Evolutionary conservation across 176 grass and related monocot genomes (phyloP), one percentile per base, ranked within the genome.

Genomic region (Triticum timopheevii): DNA sequence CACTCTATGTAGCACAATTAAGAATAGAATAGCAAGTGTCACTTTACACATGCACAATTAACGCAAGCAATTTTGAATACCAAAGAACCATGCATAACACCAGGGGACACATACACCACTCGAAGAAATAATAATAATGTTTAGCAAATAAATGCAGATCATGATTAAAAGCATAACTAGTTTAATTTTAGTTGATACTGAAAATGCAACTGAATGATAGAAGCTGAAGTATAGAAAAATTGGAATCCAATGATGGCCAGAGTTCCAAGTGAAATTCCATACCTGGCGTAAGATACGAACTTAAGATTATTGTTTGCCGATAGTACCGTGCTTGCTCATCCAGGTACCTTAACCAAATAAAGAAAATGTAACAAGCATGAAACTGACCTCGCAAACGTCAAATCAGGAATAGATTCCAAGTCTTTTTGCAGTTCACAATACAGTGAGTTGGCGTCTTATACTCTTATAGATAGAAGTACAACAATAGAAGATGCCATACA

Each of bases 201-300:
- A 59, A 59, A 88, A 83, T 61, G 27, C 8, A 83, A 38, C 40
- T 44, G 19, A 75, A 44, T 67, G 45, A n/a, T 58, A 69, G 10
- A 82, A 68, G 71, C 22, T 74, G 38, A 2, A 58, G 42, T n/a
- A 1, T 54, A 74, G 22, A 56, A 78, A 45, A 23, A 27, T 8
- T 38, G 13, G 44, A 81, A 11, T 22, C 49, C 69, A 52, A 11
- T 50, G 24, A 35, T 4, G 2, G n/a, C 65, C 28, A 25, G 17
- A 25, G 44, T 66, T 84, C 45, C 38, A 76, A 42, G 61, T 59
- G 47, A 84, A 80, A 76, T 38, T 62, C 20, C 78, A 25, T 89
- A 98, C 96, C 96, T 95, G 96, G 96, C 75, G 90, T 98, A 84
- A 85, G 86, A 88, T 94, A 88, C 19, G 92, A 98, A 86, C 92